Evolutionary conservation across 1,284 basidiomycete species (phyloP).

Genomic region (Sporisorium sorghi): DNA sequence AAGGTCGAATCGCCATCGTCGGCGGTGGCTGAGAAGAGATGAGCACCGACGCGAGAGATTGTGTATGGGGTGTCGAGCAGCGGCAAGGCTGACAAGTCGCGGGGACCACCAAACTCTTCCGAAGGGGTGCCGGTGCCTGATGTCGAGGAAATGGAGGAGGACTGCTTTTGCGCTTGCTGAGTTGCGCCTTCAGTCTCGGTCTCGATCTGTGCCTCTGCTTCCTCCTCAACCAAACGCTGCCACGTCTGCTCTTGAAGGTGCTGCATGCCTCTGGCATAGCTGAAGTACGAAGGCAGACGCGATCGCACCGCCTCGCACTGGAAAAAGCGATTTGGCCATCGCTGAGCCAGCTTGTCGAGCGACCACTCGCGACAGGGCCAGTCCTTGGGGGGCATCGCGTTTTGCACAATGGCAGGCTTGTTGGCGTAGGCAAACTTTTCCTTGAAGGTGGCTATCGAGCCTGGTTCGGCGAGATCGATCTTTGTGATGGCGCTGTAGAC

Average conservation of each 20-base stretch:
- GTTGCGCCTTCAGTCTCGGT: neutral
- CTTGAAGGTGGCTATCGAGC: slow-evolving; percentile 37
- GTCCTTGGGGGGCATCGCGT: slow-evolving; percentile 53
- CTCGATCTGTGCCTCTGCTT: slow-evolving; percentile 3
- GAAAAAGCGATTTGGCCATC: slow-evolving; percentile 54
- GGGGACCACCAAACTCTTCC: slow-evolving; percentile 26
- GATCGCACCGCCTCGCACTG: slow-evolving; percentile 63
- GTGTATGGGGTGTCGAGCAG: slow-evolving; percentile 31
- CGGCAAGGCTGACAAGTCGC: slow-evolving; percentile 23
- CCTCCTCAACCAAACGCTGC: slow-evolving; percentile 32
- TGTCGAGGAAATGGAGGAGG: slow-evolving; percentile 4
- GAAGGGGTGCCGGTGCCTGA: slow-evolving; percentile 18
- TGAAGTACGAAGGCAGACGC: slow-evolving; percentile 48
- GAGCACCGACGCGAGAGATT: slow-evolving; percentile 14
- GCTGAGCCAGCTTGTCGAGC: slow-evolving; percentile 45
- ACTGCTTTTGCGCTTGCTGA: neutral
- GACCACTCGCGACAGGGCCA: slow-evolving; percentile 61
- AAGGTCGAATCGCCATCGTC: slow-evolving; percentile 46
- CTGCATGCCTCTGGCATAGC: slow-evolving; percentile 56
- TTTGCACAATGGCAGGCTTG: slow-evolving; percentile 55
- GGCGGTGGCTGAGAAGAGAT: slow-evolving; percentile 20
- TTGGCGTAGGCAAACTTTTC: slow-evolving; percentile 39
- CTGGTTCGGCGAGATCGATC: slow-evolving; percentile 38
- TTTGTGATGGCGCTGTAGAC: slow-evolving; percentile 46
- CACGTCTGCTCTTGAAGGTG: slow-evolving; percentile 46